Conservation (phyloP, 2,329 filamentous ascomycete species). For the Ascochyta pisi region DNA sequence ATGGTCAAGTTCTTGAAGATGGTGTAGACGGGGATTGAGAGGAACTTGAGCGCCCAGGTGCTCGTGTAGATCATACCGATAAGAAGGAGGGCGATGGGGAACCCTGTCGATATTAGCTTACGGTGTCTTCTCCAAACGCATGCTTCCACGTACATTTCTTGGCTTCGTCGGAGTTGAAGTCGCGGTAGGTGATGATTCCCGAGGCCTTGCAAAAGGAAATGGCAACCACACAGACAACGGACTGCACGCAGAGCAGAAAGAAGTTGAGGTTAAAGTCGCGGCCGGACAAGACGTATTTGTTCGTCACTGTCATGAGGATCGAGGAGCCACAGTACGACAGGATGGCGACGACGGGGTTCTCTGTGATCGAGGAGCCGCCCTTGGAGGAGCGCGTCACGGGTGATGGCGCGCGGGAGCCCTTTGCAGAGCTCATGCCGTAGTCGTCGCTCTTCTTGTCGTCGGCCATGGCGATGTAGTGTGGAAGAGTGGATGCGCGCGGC, state of each 20-base stretch:
- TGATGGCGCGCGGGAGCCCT: conserved; percentile 48
- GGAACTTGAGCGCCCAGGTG: conserved; percentile 92
- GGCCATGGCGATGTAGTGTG: conserved; percentile 65
- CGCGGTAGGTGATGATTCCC: conserved; percentile 81
- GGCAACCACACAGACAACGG: conserved; percentile 83
- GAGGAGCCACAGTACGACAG: conserved; percentile 91
- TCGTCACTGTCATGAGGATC: conserved; percentile 99
- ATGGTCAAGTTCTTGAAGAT: conserved; percentile 99
- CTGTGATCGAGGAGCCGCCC: conserved; percentile 59
- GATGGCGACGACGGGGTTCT: conserved; percentile 81
- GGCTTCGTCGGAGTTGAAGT: conserved; percentile 87
- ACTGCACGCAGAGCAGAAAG: conserved; percentile 88
- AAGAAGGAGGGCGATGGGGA: conserved; percentile 91
- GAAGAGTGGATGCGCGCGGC: conserved; percentile 5
- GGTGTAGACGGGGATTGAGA: conserved; percentile 97
- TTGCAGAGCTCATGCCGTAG: conserved; percentile 66
- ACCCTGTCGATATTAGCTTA: conserved; percentile 67
- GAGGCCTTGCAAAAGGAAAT: conserved; percentile 83
- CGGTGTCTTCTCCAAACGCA: background rate
- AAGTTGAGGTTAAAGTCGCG: conserved; percentile 94
- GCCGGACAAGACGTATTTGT: conserved; percentile 97
- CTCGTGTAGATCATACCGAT: conserved; percentile 99
- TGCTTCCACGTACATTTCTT: conserved; percentile 76
- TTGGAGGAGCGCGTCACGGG: conserved; percentile 58
- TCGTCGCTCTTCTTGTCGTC: conserved; percentile 89